Base-by-base conservation (phyloP, 2,329 filamentous ascomycete genomes). In the Beauveria medogensis region DNA sequence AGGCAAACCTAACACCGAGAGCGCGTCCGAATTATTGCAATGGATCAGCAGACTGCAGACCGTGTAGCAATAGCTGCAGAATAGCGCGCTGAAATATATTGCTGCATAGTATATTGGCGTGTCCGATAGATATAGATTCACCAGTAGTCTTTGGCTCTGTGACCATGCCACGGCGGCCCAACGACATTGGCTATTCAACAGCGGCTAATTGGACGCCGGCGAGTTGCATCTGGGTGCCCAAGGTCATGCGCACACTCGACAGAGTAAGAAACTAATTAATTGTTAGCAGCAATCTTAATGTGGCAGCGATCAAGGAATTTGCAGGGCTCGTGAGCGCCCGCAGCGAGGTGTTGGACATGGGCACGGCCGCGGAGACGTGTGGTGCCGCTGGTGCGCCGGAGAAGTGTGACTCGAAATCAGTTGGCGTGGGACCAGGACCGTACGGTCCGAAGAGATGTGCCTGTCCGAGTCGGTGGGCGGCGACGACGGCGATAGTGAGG, bases 391-490 rank as follows among this genome's bases (percentile, higher is more conserved):
- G 26, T 55, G 53, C 40, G 53, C 40, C 30, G 44, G 44, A 57
- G 44, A 41, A 20, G 56, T n/a, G 47, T 37, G 48, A 53, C 48
- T 59, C 37, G 43, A 51, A 51, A n/a, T 28, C 34, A 41, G 55
- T 37, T 37, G 22, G 22, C 55, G 30, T 50, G 46, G 46, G 55
- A 37, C 55, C 20, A 48, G 14, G 46, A 51, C 7, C 22, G 34
- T 20, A 16, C 34, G 16, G 22, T 58, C 55, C 55, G 55, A 58
- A 41, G 34, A 43, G 22, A 22, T 41, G 34, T 51, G 34, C 28
- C 50, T 40, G 26, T 47, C 46, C 55, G 55, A 30, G 46, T 58
- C 55, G 46, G 55, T 51, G 12, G 55, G 28, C 55, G 55, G 55
- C 55, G 55, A 51, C 46, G 55, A 57, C 55, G 44, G 44, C 46